Evolutionary conservation across 1,284 basidiomycete genomes (phyloP).

Genomic region (Cutaneotrichosporon sp.): DNA sequence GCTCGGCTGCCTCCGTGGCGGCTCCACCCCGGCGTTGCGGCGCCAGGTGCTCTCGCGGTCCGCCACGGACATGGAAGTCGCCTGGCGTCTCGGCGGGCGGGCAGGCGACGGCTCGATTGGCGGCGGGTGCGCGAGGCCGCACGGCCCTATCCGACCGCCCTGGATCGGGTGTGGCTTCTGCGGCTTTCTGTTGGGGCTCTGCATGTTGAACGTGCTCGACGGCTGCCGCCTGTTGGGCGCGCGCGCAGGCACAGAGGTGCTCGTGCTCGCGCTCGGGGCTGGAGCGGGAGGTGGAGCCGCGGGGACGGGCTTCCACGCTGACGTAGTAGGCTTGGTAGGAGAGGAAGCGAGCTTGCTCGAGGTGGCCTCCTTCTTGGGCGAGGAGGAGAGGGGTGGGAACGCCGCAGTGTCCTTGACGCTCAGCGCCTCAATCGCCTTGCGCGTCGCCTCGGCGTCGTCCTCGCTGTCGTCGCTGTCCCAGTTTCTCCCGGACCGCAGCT

Average conservation of each 20-base stretch:
- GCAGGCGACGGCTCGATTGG: conserved; percentile 22
- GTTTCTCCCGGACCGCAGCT: conserved; percentile 8
- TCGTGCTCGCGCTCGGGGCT: not conserved
- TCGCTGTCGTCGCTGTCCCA: conserved; percentile 41
- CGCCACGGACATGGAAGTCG: not conserved
- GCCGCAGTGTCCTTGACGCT: conserved; percentile 14
- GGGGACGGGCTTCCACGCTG: conserved; percentile 4
- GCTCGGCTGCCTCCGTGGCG: conserved; percentile 1
- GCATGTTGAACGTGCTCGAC: not conserved
- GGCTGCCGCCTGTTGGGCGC: not conserved
- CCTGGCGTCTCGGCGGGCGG: not conserved
- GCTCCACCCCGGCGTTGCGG: not conserved
- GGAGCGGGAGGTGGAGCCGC: not conserved
- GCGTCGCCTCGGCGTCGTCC: conserved; percentile 27
- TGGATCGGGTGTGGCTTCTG: conserved; percentile 42
- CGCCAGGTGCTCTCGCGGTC: conserved; percentile 1
- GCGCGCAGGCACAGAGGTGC: not conserved
- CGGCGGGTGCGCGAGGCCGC: conserved; percentile 41
- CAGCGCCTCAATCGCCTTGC: conserved; percentile 31
- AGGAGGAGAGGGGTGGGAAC: conserved; percentile 27
- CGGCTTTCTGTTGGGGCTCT: not conserved
- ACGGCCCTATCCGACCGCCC: conserved; percentile 38
- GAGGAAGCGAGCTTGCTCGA: not conserved
- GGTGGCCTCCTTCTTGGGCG: not conserved
- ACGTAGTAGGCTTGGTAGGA: not conserved